These are phyloP conservation scores for Mollisia scopiformis DNA, from an alignment of 2,329 filamentous ascomycete species.

Conservation along the genomic window DNA sequence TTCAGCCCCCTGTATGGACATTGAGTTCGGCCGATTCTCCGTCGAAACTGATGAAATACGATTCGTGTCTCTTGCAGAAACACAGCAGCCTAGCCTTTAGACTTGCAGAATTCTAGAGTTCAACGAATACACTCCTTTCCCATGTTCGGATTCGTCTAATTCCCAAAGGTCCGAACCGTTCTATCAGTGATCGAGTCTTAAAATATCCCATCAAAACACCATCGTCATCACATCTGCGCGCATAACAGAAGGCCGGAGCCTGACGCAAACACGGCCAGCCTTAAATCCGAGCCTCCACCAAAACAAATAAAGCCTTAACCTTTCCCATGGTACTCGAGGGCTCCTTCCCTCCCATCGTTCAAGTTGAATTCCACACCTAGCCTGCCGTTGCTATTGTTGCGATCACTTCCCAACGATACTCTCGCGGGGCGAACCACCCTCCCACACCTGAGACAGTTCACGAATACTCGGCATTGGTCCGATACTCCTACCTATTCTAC, in stretches of 20 bases:
- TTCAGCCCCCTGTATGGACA: not conserved
- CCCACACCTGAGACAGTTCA: slow-evolving; percentile 29
- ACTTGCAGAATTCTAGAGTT: not conserved
- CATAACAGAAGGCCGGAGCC: not conserved
- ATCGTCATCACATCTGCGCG: slow-evolving; percentile 9
- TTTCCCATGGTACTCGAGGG: slow-evolving; percentile 23
- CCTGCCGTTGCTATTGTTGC: slow-evolving; percentile 37
- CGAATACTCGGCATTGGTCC: slow-evolving; percentile 29
- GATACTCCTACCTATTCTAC: slow-evolving; percentile 33
- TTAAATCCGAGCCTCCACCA: slow-evolving; percentile 27
- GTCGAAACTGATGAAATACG: not conserved
- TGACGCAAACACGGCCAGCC: slow-evolving; percentile 1
- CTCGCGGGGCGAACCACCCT: slow-evolving; percentile 32
- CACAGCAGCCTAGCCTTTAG: not conserved
- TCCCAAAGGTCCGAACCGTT: not conserved
- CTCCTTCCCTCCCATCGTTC: slow-evolving; percentile 30
- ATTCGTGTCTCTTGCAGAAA: not conserved
- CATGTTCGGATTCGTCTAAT: not conserved
- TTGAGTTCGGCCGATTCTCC: slow-evolving; percentile 11
- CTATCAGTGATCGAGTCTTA: not conserved
- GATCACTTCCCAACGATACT: slow-evolving; percentile 31
- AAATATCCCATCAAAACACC: not conserved
- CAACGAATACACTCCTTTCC: not conserved
- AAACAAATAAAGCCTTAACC: slow-evolving; percentile 12
- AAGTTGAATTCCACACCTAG: slow-evolving; percentile 39